phyloP scores from a whole-genome alignment of 2,329 filamentous ascomycete species.

The Falciphora oryzae region DNA sequence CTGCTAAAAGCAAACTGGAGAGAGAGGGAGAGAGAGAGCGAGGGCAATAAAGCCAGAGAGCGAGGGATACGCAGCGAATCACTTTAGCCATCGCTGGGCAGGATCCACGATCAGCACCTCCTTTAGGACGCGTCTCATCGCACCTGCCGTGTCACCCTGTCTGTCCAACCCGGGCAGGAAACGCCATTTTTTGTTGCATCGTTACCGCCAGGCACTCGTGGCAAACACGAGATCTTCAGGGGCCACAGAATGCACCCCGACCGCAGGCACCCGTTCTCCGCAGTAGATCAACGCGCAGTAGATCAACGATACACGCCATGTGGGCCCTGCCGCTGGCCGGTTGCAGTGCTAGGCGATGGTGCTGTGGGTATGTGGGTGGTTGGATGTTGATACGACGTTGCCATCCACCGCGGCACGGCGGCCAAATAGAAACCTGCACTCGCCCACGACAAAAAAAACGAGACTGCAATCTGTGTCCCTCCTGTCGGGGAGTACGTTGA shows the following conservation, averaged over 20 bases:
- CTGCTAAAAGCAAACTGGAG: too few relatives aligned
- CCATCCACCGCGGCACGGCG: too few relatives aligned
- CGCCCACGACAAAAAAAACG: too few relatives aligned
- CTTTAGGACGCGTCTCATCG: background rate
- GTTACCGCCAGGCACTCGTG: background rate
- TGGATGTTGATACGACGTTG: too few relatives aligned
- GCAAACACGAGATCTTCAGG: background rate
- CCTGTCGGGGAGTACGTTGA: too few relatives aligned
- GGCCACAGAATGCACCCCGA: background rate
- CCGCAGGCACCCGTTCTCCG: background rate
- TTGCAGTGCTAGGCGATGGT: too few relatives aligned
- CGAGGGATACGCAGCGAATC: background rate
- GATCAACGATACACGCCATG: background rate
- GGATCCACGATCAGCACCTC: background rate
- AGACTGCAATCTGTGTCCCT: too few relatives aligned
- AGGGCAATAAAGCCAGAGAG: background rate
- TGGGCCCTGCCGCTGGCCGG: too few relatives aligned
- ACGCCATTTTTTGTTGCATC: background rate
- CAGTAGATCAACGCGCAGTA: too few relatives aligned
- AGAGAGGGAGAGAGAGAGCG: background rate
- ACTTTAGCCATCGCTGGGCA: background rate
- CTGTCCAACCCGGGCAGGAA: background rate
- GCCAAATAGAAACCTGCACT: too few relatives aligned
- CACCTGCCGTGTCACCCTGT: background rate
- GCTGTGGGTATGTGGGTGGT: too few relatives aligned